Evolutionary conservation across 805 yeast genomes (phyloP).

Genomic region (Hanseniaspora lachancei): DNA sequence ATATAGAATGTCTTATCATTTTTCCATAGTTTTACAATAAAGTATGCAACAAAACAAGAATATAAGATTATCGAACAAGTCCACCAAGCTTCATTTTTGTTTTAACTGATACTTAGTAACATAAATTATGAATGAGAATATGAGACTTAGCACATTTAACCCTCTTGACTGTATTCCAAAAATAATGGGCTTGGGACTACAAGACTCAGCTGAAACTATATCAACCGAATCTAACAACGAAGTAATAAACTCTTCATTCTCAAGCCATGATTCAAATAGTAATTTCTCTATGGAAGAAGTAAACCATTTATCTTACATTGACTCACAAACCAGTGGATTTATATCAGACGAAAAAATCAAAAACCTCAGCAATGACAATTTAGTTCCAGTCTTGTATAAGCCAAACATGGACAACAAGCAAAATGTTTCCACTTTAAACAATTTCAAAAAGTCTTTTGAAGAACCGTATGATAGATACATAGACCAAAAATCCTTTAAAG

Average conservation of each 20-base stretch:
- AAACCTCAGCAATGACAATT: background rate
- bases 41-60: too few relatives aligned
- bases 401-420: background rate
- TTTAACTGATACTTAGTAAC: background rate
- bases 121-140: slow-evolving; percentile 1
- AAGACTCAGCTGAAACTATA: background rate
- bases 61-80: background rate
- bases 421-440: background rate
- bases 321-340: background rate
- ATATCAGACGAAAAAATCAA: background rate
- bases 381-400: background rate
- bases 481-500: too few relatives aligned
- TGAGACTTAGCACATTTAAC: background rate
- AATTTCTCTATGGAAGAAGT: background rate
- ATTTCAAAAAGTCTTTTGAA: background rate
- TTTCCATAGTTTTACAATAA: too few relatives aligned
- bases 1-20: too few relatives aligned
- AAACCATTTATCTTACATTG: background rate
- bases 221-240: background rate
- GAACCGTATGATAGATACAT: too few relatives aligned
- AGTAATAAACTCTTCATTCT: background rate
- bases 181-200: background rate
- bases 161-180: background rate
- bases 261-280: background rate
- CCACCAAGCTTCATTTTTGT: background rate